A percentile compares a stretch with the other conserved stretches of the same genome.
These are phyloP conservation scores for Triticum urartu DNA, from an alignment of 176 grass and related monocot species.

Conservation along the genomic window DNA sequence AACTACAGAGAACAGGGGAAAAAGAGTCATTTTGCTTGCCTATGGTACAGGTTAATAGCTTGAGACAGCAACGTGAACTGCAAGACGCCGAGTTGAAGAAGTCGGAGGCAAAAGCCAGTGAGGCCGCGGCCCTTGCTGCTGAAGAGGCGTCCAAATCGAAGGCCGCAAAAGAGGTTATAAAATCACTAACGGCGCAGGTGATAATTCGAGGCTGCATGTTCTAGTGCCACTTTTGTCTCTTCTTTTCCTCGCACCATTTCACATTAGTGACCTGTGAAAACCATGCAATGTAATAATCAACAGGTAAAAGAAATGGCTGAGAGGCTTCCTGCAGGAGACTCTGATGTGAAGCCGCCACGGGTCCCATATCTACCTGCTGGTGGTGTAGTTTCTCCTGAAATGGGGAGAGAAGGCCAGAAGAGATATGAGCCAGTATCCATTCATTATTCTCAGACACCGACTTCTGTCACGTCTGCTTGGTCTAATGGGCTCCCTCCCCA, in stretches of 20 bases:
- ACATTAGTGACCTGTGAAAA: no score
- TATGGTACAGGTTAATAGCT: conserved; percentile 55
- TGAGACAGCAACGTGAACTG: conserved; percentile 54
- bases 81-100: conserved; percentile 68
- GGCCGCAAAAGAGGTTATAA: conserved; percentile 91
- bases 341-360: conserved; percentile 38
- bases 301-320: conserved; percentile 84
- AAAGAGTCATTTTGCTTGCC: conserved; percentile 18
- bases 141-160: conserved; percentile 82
- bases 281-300: neutral
- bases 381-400: conserved; percentile 35
- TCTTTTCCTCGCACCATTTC: neutral
- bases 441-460: conserved; percentile 10
- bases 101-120: conserved; percentile 65
- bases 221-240: neutral
- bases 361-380: conserved; percentile 35
- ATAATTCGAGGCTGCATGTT: neutral
- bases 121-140: conserved; percentile 60
- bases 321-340: conserved; percentile 54
- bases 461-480: conserved; percentile 14
- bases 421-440: conserved; percentile 29
- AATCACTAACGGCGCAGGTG: conserved; percentile 90
- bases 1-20: neutral
- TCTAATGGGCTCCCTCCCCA: conserved; percentile 38
- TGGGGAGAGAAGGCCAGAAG: conserved; percentile 29